Percentiles rank a stretch among this genome's conserved stretches.
phyloP scores from a whole-genome alignment of 192 early-diverging fungal species.

The Endogone sp. region DNA sequence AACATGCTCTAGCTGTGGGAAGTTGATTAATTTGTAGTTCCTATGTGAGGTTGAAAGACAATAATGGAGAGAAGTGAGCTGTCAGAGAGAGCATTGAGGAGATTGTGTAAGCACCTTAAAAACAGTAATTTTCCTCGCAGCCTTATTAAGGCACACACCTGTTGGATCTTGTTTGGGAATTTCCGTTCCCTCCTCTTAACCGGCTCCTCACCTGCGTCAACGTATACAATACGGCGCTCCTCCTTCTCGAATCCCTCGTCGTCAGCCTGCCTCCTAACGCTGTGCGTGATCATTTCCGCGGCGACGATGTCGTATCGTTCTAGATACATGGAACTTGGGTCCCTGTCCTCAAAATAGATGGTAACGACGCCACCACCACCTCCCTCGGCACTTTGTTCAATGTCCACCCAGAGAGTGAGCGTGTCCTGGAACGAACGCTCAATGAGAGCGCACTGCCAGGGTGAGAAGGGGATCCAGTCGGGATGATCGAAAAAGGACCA shows the following conservation, averaged over 20 bases:
- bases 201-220: not conserved
- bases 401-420: not conserved
- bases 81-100: not conserved
- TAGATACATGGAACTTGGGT: not conserved
- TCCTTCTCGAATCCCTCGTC: not conserved
- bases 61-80: not conserved
- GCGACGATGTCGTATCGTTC: not conserved
- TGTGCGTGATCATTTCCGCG: not conserved
- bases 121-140: not conserved
- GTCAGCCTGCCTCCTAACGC: not conserved
- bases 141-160: not conserved
- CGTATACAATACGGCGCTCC: not conserved
- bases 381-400: not conserved
- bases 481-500: not conserved
- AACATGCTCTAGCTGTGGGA: not conserved
- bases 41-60: not conserved
- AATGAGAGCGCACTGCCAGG: not conserved
- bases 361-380: not conserved
- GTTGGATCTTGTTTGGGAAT: not conserved
- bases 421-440: not conserved
- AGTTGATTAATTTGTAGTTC: not conserved
- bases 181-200: not conserved
- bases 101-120: not conserved
- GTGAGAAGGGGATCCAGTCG: not conserved
- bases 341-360: not conserved